phyloP scores from a whole-genome alignment of 192 early-diverging fungal species.

The Coemansia sp. region DNA sequence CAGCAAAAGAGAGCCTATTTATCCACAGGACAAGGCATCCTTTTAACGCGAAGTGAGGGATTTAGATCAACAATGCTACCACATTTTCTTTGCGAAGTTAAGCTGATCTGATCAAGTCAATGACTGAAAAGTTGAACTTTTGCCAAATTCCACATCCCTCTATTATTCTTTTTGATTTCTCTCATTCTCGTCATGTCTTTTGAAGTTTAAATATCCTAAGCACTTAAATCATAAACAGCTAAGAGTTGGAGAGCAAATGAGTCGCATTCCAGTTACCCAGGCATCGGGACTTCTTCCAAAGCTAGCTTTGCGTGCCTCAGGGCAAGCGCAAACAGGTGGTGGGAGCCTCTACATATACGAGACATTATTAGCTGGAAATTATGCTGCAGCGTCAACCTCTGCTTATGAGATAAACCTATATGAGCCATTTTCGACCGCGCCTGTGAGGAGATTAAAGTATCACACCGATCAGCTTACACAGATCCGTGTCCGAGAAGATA shows the following conservation, averaged over 20 bases:
- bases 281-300: conserved; percentile 38
- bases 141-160: too few relatives aligned
- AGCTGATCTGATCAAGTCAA: too few relatives aligned
- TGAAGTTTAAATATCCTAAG: too few relatives aligned
- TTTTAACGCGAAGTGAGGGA: too few relatives aligned
- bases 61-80: too few relatives aligned
- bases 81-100: too few relatives aligned
- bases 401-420: conserved; percentile 66
- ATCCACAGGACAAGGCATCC: too few relatives aligned
- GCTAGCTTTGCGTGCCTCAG: conserved; percentile 8
- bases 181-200: too few relatives aligned
- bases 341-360: conserved; percentile 45
- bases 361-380: conserved; percentile 16
- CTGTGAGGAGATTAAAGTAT: conserved; percentile 52
- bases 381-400: conserved; percentile 56
- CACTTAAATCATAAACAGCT: background rate
- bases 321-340: conserved; percentile 11
- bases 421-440: conserved; percentile 53
- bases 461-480: conserved; percentile 65
- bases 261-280: conserved; percentile 32
- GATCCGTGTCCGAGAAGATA: conserved; percentile 54
- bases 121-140: too few relatives aligned
- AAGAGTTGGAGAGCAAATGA: conserved; percentile 10
- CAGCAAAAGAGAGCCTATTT: too few relatives aligned
- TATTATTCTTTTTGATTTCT: too few relatives aligned